A percentile compares a stretch with the other conserved stretches of the same genome.
Evolutionary conservation across 371 early-diverging fungal species (phyloP).

Genomic region (Mortierella sp.): DNA sequence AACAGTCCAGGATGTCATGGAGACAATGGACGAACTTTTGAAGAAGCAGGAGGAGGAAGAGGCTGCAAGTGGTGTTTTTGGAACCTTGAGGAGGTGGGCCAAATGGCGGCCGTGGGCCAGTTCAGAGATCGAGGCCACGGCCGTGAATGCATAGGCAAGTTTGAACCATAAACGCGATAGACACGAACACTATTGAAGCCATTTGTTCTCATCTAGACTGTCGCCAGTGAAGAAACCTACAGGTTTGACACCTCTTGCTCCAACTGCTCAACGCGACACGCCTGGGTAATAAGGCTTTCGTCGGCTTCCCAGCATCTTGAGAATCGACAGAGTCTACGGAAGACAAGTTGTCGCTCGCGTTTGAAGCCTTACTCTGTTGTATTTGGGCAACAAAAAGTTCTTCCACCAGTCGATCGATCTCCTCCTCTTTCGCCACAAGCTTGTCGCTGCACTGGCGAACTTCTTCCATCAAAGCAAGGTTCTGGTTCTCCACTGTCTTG

Average conservation of each 20-base stretch:
- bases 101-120: constrained; percentile 23
- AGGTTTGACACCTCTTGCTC: too few relatives aligned
- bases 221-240: too few relatives aligned
- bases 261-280: too few relatives aligned
- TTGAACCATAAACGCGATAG: too few relatives aligned
- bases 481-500: constrained; percentile 8
- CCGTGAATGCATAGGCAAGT: constrained; percentile 18
- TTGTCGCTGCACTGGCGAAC: neutral
- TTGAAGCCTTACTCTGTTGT: neutral
- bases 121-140: constrained; percentile 18
- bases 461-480: constrained; percentile 15
- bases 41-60: constrained; percentile 41
- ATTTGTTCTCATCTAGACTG: too few relatives aligned
- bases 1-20: constrained; percentile 43
- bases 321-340: too few relatives aligned
- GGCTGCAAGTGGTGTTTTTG: constrained; percentile 19
- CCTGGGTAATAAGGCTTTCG: too few relatives aligned
- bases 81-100: constrained; percentile 21
- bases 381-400: neutral
- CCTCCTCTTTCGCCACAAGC: neutral
- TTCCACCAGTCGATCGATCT: neutral
- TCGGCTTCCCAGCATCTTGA: too few relatives aligned
- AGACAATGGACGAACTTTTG: constrained; percentile 41
- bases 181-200: too few relatives aligned
- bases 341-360: neutral